Conservation (phyloP, 1,284 basidiomycete genomes). For the Lignosus rhinocerotis region DNA sequence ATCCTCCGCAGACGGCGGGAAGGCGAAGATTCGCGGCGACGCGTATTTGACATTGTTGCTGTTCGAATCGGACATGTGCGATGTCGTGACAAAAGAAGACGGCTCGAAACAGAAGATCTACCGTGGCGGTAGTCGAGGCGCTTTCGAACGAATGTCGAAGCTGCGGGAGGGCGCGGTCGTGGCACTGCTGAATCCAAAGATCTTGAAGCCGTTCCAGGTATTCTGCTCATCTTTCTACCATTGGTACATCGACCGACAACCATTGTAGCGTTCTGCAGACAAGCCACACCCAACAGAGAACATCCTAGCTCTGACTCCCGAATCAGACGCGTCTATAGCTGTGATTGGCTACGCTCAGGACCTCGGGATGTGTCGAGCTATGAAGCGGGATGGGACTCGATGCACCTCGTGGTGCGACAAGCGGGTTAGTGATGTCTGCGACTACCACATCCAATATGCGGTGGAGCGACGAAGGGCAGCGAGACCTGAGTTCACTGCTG, state of each 20-base stretch:
- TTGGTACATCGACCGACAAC: not conserved
- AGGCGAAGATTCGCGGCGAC: slow-evolving; percentile 71
- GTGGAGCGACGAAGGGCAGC: slow-evolving; percentile 72
- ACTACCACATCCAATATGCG: slow-evolving; percentile 84
- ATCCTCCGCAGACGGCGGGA: slow-evolving; percentile 54
- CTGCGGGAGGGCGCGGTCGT: slow-evolving; percentile 88
- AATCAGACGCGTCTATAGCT: slow-evolving; percentile 76
- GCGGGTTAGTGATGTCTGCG: slow-evolving; percentile 81
- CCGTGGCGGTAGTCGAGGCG: slow-evolving; percentile 87
- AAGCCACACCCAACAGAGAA: slow-evolving; percentile 78
- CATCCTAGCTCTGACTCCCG: slow-evolving; percentile 86
- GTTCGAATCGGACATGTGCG: slow-evolving; percentile 82
- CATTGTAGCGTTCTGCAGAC: slow-evolving; percentile 46
- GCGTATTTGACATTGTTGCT: slow-evolving; percentile 81
- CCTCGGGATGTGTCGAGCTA: slow-evolving; percentile 80
- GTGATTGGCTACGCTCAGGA: slow-evolving; percentile 86
- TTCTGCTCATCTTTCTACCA: slow-evolving; percentile 22
- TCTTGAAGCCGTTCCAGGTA: slow-evolving; percentile 85
- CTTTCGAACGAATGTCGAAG: slow-evolving; percentile 87
- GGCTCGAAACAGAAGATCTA: slow-evolving; percentile 64
- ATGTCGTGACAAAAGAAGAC: slow-evolving; percentile 50
- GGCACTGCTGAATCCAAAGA: slow-evolving; percentile 85
- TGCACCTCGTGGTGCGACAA: slow-evolving; percentile 90
- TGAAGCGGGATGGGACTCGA: slow-evolving; percentile 75
- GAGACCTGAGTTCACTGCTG: slow-evolving; percentile 81